Evolutionary conservation across 2,329 filamentous ascomycete genomes (phyloP).

Genomic region (Cladosporium sp.): DNA sequence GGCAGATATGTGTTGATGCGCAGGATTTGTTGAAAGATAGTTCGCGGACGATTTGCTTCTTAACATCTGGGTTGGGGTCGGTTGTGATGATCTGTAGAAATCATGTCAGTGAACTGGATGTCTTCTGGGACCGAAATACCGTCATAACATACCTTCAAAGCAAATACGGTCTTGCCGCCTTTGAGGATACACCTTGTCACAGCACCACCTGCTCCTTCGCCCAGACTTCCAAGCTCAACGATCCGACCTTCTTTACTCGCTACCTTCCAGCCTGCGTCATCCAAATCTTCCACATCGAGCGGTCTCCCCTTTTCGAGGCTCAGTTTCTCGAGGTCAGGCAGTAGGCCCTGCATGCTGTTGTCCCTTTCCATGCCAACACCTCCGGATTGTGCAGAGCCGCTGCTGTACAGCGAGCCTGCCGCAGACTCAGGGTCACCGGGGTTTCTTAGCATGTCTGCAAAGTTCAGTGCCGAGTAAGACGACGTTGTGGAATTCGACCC

Average conservation of each 20-base stretch:
- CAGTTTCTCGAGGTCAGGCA: conserved; percentile 77
- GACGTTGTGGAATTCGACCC: conserved; percentile 87
- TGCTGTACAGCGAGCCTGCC: conserved; percentile 72
- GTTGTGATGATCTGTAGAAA: conserved; percentile 86
- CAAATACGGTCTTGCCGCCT: conserved; percentile 91
- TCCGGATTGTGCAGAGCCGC: conserved; percentile 48
- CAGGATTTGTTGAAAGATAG: conserved; percentile 98
- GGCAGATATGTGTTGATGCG: conserved; percentile 92
- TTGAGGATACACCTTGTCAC: conserved; percentile 89
- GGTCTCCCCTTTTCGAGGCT: conserved; percentile 79
- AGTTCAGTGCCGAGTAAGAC: conserved; percentile 79
- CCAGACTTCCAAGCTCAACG: conserved; percentile 82
- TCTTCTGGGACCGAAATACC: neutral
- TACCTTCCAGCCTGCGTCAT: conserved; percentile 93
- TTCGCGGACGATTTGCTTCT: conserved; percentile 96
- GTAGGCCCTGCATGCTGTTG: conserved; percentile 73
- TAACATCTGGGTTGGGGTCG: conserved; percentile 95
- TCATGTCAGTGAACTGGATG: conserved; percentile 9
- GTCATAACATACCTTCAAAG: conserved; percentile 73
- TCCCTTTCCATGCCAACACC: conserved; percentile 76
- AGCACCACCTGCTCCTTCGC: conserved; percentile 92
- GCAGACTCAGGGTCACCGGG: conserved; percentile 80
- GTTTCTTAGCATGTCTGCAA: conserved; percentile 69
- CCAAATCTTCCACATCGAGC: conserved; percentile 88
- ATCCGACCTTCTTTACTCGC: conserved; percentile 88